Conservation (phyloP, 1,284 basidiomycete genomes). For the Athelia psychrophila region DNA sequence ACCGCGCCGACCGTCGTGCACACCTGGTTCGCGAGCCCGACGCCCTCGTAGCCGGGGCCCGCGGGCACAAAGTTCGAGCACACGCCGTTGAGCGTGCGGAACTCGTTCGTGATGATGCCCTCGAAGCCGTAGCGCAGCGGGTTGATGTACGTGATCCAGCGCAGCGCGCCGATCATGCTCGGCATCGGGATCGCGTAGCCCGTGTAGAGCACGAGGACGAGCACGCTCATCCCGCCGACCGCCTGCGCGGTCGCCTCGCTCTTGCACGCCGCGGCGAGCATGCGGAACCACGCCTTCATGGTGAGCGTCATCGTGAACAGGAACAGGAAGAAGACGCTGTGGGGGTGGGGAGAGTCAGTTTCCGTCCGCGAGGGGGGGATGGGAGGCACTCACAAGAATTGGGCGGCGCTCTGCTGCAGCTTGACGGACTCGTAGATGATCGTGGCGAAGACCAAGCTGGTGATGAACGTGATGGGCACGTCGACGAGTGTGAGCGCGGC, state of each 20-base stretch:
- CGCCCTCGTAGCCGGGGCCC: constrained; percentile 51
- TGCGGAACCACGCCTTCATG: constrained; percentile 63
- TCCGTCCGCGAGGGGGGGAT: constrained; percentile 10
- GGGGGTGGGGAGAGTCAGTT: constrained; percentile 12
- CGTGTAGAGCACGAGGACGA: constrained; percentile 45
- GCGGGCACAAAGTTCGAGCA: constrained; percentile 42
- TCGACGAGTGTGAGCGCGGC: constrained; percentile 62
- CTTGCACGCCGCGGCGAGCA: constrained; percentile 51
- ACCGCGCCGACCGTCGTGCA: constrained; percentile 57
- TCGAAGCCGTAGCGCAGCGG: constrained; percentile 54
- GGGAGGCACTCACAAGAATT: constrained; percentile 37
- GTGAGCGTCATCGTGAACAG: constrained; percentile 47
- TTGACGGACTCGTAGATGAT: constrained; percentile 57
- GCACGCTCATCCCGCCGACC: constrained; percentile 52
- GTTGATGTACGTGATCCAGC: constrained; percentile 65
- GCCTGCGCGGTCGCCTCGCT: constrained; percentile 56
- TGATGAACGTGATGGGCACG: constrained; percentile 49
- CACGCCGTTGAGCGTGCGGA: constrained; percentile 39
- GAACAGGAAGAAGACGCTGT: constrained; percentile 52
- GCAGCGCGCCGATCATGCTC: constrained; percentile 60
- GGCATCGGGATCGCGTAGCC: constrained; percentile 48
- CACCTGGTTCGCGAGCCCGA: constrained; percentile 53
- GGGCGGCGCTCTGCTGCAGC: constrained; percentile 38
- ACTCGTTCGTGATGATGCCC: constrained; percentile 53
- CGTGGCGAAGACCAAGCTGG: constrained; percentile 40